Percentiles rank a stretch among this genome's conserved stretches.
Evolutionary conservation across 2,329 filamentous ascomycete species (phyloP).

Genomic region (Phialocephala sp.): DNA sequence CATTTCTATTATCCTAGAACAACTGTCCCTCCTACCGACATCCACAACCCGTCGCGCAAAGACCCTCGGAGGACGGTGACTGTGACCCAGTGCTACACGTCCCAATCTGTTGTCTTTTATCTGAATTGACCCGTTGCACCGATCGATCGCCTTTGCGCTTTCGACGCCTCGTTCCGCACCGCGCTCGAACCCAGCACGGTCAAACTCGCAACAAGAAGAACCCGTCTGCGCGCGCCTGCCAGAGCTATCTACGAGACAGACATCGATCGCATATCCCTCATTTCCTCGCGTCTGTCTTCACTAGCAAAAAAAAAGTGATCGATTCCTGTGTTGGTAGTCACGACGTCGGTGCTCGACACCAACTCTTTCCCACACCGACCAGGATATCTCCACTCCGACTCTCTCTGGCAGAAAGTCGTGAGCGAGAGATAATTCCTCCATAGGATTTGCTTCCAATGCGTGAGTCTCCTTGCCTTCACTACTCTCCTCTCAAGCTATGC

Average conservation of each 20-base stretch:
- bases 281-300: background rate
- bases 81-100: background rate
- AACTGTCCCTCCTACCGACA: background rate
- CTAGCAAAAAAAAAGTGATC: too few species aligned
- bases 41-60: background rate
- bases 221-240: background rate
- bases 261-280: background rate
- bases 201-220: background rate
- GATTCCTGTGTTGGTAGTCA: background rate
- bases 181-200: background rate
- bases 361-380: conserved; percentile 24
- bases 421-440: conserved; percentile 41
- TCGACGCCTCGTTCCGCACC: background rate
- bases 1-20: background rate
- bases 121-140: background rate
- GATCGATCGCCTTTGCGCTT: background rate
- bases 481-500: conserved; percentile 13
- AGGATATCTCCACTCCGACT: conserved; percentile 43
- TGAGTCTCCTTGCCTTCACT: conserved; percentile 15
- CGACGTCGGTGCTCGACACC: conserved; percentile 18
- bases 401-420: conserved; percentile 43
- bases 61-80: background rate
- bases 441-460: conserved; percentile 32
- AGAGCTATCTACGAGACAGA: background rate
- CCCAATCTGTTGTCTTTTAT: background rate